Conservation (phyloP, 1,284 basidiomycete genomes). For the Erythrobasidium hasegawianum region DNA sequence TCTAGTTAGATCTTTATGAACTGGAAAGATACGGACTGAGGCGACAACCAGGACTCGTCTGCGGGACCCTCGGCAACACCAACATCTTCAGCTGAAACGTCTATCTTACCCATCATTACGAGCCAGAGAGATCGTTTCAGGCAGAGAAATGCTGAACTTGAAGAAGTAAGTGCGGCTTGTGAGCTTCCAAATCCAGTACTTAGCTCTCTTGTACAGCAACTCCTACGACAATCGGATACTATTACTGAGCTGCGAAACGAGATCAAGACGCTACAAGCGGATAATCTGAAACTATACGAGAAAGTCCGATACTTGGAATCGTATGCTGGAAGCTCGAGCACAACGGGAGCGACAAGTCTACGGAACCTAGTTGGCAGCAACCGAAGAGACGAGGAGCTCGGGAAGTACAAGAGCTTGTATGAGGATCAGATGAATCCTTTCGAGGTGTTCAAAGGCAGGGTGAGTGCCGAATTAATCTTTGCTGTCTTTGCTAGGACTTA, state of each 20-base stretch:
- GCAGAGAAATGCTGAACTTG: slow-evolving; percentile 89
- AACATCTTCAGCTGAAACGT: slow-evolving; percentile 61
- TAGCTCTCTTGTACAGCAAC: slow-evolving; percentile 59
- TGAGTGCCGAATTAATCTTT: slow-evolving; percentile 53
- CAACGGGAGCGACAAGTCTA: slow-evolving; percentile 16
- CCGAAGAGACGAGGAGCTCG: slow-evolving; percentile 64
- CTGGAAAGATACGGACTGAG: too few relatives aligned
- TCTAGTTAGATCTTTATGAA: slow-evolving; percentile 4
- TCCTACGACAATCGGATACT: slow-evolving; percentile 86
- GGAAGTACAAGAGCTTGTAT: slow-evolving; percentile 83
- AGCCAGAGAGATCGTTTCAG: slow-evolving; percentile 93
- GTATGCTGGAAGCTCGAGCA: slow-evolving; percentile 57
- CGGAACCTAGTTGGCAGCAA: slow-evolving; percentile 35
- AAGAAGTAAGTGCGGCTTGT: slow-evolving; percentile 62
- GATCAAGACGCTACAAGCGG: slow-evolving; percentile 79
- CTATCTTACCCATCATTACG: slow-evolving; percentile 92
- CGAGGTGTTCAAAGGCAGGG: slow-evolving; percentile 89
- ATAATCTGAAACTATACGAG: slow-evolving; percentile 92
- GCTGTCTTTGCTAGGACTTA: slow-evolving; percentile 3
- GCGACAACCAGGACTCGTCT: slow-evolving; percentile 6
- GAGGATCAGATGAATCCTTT: slow-evolving; percentile 97
- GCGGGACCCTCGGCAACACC: slow-evolving; percentile 11
- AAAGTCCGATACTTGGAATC: slow-evolving; percentile 96
- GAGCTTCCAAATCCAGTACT: not conserved
- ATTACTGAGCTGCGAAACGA: slow-evolving; percentile 86